Evolutionary conservation across 2,329 filamentous ascomycete species (phyloP).

Genomic region (Diaporthe eres): DNA sequence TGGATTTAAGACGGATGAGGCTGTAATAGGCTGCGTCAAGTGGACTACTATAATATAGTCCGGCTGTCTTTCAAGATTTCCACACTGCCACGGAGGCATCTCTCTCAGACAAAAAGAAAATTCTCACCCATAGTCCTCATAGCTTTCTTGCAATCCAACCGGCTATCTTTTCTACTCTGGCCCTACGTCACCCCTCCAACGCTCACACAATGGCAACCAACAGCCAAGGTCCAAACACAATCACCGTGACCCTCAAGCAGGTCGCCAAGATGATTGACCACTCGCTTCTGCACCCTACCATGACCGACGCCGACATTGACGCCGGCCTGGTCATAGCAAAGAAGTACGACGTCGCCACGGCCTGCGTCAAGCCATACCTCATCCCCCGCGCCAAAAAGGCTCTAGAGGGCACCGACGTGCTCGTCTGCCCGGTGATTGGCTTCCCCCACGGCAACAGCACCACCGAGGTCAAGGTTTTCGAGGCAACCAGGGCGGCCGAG

Average conservation of each 20-base stretch:
- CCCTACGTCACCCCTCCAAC: background rate
- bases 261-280: slow-evolving; percentile 72
- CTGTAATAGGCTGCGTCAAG: background rate
- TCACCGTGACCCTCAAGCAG: slow-evolving; percentile 59
- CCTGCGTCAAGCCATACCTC: slow-evolving; percentile 71
- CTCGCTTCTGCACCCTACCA: slow-evolving; percentile 72
- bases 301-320: slow-evolving; percentile 69
- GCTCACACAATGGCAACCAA: background rate
- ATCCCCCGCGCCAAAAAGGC: slow-evolving; percentile 60
- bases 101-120: too few relatives aligned
- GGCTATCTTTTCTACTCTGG: background rate
- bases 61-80: background rate
- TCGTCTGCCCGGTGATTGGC: slow-evolving; percentile 70
- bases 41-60: background rate
- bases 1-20: background rate
- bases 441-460: slow-evolving; percentile 73
- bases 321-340: slow-evolving; percentile 63
- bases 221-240: slow-evolving; percentile 40
- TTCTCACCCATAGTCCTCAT: background rate
- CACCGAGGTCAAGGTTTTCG: slow-evolving; percentile 66
- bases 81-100: too few relatives aligned
- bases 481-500: slow-evolving; percentile 62
- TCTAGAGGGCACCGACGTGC: slow-evolving; percentile 63
- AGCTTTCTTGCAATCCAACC: background rate
- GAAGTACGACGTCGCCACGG: slow-evolving; percentile 65